Evolutionary conservation across 2,329 filamentous ascomycete species (phyloP), one percentile per base, ranked within the genome.

Genomic region (Didymella lethalis): DNA sequence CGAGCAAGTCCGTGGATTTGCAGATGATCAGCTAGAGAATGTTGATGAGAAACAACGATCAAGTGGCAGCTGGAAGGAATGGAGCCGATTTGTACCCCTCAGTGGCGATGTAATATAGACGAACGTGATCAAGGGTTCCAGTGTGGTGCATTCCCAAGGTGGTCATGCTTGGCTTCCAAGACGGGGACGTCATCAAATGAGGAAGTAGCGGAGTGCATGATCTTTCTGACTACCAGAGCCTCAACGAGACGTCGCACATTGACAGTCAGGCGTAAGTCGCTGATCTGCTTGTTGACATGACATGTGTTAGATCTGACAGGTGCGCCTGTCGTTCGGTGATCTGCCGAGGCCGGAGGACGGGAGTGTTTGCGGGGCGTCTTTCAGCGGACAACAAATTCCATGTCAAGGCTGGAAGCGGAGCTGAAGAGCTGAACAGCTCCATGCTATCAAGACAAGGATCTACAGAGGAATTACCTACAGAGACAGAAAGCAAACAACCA

Each of bases 81-180:
- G 56, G 12, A 41, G 28, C 44, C 16, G 50, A 54, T 47, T 63
- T 61, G 62, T 63, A 60, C 64, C 62, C 59, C 64, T 57, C 59
- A 54, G 62, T 64, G 64, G 61, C 63, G 52, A 62, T 61, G 57
- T 36, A 28, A 58, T 38, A 47, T 59, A 26, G 26, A 46, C 47
- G 47, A 55, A 45, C 40, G 59, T 54, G 50, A 59, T 50, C 56
- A 53, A 34, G 26, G 40, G 25, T 38, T 48, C 60, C 52, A 41
- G 32, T 12, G 25, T 58, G 43, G 45, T 55, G 54, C 64, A 63
- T 63, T 67, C 59, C 59, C 50, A 50, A 51, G 54, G 59, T 55
- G 55, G 48, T 50, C 45, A 52, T 48, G 57, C 64, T 69, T 70
- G 64, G 64, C 62, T 49, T 56, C 63, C 57, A 63, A 64, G 60